phyloP scores from a whole-genome alignment of 768 basidiomycete genomes.

The Rhodotorula kratochvilovae region DNA sequence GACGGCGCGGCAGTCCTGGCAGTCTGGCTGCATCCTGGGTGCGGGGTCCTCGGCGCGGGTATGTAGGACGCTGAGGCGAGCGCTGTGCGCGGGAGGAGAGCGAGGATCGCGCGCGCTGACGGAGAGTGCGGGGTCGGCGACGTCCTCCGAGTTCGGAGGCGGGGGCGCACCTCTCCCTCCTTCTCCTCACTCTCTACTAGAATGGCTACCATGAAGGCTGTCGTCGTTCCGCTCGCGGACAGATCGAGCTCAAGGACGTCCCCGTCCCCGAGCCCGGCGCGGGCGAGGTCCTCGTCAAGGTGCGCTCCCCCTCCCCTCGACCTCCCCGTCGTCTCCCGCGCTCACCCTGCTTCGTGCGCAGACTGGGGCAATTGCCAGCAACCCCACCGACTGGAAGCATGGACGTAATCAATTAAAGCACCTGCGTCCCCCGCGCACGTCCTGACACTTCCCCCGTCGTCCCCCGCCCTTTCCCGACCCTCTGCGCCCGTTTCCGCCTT shows the following conservation, averaged over 20 bases:
- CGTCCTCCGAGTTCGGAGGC: too few relatives aligned
- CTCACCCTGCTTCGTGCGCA: not conserved
- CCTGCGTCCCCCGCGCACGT: too few relatives aligned
- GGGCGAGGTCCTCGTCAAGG: conserved; percentile 29
- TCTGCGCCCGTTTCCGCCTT: not conserved
- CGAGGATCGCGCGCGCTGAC: too few relatives aligned
- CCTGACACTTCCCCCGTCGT: not conserved
- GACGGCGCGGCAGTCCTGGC: too few relatives aligned
- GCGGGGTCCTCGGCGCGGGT: too few relatives aligned
- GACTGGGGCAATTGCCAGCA: conserved; percentile 15
- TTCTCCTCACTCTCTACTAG: not conserved
- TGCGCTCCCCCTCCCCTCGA: not conserved
- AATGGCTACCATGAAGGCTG: not conserved
- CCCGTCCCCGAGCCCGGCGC: conserved; percentile 2
- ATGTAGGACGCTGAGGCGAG: too few relatives aligned
- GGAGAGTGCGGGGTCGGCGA: too few relatives aligned
- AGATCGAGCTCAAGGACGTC: conserved; percentile 10
- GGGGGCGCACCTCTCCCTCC: not conserved
- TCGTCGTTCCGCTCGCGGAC: conserved; percentile 14
- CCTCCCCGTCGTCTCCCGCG: not conserved
- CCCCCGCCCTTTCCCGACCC: not conserved
- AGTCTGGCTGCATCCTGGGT: too few relatives aligned
- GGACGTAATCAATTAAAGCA: not conserved
- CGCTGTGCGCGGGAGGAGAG: too few relatives aligned
- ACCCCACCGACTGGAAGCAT: conserved; percentile 31